Base-by-base conservation (phyloP, 2,329 filamentous ascomycete species). In the Stylonectria norvegica region DNA sequence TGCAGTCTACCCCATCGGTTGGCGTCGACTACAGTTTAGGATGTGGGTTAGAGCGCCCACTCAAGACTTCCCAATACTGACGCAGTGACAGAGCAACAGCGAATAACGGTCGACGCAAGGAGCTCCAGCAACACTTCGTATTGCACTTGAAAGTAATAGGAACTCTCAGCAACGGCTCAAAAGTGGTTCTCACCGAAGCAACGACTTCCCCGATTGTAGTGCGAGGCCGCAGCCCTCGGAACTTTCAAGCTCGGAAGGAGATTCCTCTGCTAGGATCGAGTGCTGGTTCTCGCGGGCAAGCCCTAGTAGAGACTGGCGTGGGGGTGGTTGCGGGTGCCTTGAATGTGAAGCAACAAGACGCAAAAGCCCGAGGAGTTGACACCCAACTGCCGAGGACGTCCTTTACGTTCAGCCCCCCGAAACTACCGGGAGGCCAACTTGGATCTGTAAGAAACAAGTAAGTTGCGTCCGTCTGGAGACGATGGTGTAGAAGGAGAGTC, bases 101-200 rank as follows among this genome's bases (percentile, higher is more conserved):
- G 41, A 97, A 97, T 68, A 97, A 97, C 61, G 91, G 91, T 9
- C 81, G 91, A 45, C 78, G 91, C 48, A 95, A 95, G 69, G 91
- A 97, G 63, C 76, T 97, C 32, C 91, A 97, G 61, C 91, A 97
- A 61, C 91, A 97, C 67, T 97, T 97, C 64, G 83, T 95, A 9
- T 76, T 97, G 42, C 85, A 89, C 48, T 71, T 97, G 36, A 95
- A 91, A 64, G 83, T 95, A 8, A 73, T 90, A 49, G 90, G 85
- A 12, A 93, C 88, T 0, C 69, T 97, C 35, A 78, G 87, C 1
- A 93, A 88, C 45, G 89, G 89, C n/a, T 76, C 76, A 22, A 95
- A 90, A 63, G 77, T 89, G 22, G 77, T 88, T 6, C 75, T 96
- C 36, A 86, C 85, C 36, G 90, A 96, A 65, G 82, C 89, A 12